phyloP scores from a whole-genome alignment of 2,329 filamentous ascomycete genomes.

The Penicillium sclerotigenum region DNA sequence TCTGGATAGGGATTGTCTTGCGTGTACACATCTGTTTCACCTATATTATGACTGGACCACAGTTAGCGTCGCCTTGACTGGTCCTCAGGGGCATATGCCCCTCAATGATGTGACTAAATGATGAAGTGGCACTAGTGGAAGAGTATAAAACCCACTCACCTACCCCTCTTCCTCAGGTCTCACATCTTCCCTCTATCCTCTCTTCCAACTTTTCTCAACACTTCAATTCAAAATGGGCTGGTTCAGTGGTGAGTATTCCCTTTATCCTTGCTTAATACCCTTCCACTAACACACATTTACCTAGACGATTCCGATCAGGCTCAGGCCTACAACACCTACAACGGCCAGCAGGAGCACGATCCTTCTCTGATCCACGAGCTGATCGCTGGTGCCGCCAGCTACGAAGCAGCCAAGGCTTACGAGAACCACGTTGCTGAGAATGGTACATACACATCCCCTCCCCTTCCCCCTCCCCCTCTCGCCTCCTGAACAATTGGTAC shows the following conservation, averaged over 20 bases:
- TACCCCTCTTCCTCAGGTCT: background rate
- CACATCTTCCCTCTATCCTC: background rate
- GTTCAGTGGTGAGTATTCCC: slow-evolving; percentile 19
- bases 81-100: background rate
- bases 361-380: slow-evolving; percentile 69
- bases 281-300: background rate
- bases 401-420: slow-evolving; percentile 75
- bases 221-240: slow-evolving; percentile 23
- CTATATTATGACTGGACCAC: background rate
- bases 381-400: slow-evolving; percentile 71
- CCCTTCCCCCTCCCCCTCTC: background rate
- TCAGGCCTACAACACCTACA: slow-evolving; percentile 40
- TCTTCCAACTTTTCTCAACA: background rate
- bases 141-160: background rate
- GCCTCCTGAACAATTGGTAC: too few relatives aligned
- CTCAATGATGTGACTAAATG: background rate
- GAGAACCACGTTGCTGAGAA: slow-evolving; percentile 69
- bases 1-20: background rate
- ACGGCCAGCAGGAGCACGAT: slow-evolving; percentile 48
- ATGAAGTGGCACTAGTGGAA: background rate
- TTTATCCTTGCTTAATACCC: slow-evolving; percentile 45
- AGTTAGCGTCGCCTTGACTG: background rate
- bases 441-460: slow-evolving; percentile 45
- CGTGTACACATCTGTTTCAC: background rate
- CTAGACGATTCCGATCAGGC: slow-evolving; percentile 50